These are phyloP conservation scores for Pseudocercospora pini-densiflorae DNA, from an alignment of 2,329 filamentous ascomycete genomes.

Conservation along the genomic window DNA sequence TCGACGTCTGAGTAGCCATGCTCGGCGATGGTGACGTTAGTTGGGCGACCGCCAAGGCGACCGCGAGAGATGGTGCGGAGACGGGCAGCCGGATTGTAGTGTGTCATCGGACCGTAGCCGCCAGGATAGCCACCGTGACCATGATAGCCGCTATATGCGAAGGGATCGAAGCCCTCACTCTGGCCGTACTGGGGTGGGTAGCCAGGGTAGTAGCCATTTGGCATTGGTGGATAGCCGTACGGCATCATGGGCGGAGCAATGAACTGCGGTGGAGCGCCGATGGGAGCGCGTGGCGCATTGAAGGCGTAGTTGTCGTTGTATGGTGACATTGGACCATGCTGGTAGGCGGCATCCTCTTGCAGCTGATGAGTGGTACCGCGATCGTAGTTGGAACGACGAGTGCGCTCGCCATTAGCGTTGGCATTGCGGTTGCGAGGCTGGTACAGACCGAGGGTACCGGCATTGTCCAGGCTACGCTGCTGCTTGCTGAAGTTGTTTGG, in stretches of 20 bases:
- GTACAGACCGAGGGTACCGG: constrained; percentile 83
- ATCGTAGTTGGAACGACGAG: constrained; percentile 77
- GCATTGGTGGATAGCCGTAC: constrained; percentile 2
- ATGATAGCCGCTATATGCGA: not conserved
- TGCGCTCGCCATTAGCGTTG: constrained; percentile 69
- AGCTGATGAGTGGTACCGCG: constrained; percentile 66
- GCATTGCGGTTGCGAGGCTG: constrained; percentile 77
- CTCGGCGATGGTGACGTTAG: constrained; percentile 22
- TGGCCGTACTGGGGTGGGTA: not conserved
- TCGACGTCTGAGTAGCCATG: constrained; percentile 9
- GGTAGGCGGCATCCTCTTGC: constrained; percentile 34
- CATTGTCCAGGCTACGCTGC: constrained; percentile 84
- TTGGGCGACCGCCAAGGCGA: constrained; percentile 27
- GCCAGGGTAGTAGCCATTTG: not conserved
- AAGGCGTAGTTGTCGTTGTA: constrained; percentile 7
- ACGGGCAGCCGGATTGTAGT: constrained; percentile 24
- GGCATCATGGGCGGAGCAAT: constrained; percentile 2
- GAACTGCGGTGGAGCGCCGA: constrained; percentile 14
- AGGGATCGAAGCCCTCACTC: constrained; percentile 4
- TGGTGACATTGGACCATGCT: constrained; percentile 10
- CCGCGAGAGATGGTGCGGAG: constrained; percentile 28
- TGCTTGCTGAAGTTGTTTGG: constrained; percentile 88
- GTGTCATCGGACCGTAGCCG: constrained; percentile 4
- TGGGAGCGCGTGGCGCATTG: constrained; percentile 9
- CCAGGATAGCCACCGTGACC: not conserved